Evolutionary conservation across 805 yeast genomes (phyloP), one percentile per base, ranked within the genome.

Genomic region (Suhomyces vadensis): DNA sequence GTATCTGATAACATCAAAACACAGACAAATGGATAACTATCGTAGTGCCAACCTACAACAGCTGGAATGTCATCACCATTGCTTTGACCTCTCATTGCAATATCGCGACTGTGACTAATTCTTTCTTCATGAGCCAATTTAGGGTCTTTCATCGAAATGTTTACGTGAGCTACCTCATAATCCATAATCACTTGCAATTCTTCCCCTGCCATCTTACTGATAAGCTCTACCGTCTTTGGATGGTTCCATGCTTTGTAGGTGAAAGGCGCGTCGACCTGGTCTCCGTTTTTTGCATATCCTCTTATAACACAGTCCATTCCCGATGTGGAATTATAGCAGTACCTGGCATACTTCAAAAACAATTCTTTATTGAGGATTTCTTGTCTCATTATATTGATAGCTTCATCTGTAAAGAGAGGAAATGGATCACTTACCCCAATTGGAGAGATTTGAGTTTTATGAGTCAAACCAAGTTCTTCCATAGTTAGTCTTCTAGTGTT

Each of bases 1-100:
- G 85, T 81, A 54, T 80, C 84, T 23, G 80, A 74, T 36, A 81
- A 56, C 86, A 81, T 81, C 48, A 80, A 66, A 11, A 81, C 85
- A 60, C 84, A 81, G 14, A 80, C 85, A 56, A 78, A 79, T 11
- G 84, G 85, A 44, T 78, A 79, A n/a, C 81, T 73, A 56, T 81
- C 86, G 42, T 66, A 58, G 64, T 81, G 85, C 86, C 86, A 81
- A 23, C 79, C 78, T 26, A 79, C 82, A 35, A 79, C 71, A 17
- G 81, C 83, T 9, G 80, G 79, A 39, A 77, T 68, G 31, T 73
- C 72, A 5, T 56, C 61, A 25, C 67, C 73, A 16, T 60, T 56
- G 26, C 52, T 39, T 2, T 37, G 38, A 4, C 43, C 38, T 4
- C 39, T 41, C 39, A 24, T 38, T 22, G 33, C 45, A 2, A 23